phyloP scores from a whole-genome alignment of 805 yeast species.

The Hanseniaspora mollemarum region DNA sequence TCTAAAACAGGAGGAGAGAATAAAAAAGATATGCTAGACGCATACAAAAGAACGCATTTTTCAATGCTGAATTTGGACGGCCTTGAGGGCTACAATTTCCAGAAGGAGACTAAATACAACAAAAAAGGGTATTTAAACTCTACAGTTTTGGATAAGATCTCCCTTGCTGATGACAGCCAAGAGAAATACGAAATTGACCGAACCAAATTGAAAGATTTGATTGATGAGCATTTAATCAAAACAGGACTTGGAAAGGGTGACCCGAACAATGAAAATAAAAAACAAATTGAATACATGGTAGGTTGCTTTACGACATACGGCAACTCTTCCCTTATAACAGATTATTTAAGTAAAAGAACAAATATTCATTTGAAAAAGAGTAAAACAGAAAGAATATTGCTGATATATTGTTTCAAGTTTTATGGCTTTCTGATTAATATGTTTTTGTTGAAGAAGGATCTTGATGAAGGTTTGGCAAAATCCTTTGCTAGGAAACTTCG shows the following conservation, averaged over 20 bases:
- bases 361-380: not conserved
- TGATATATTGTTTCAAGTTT: not conserved
- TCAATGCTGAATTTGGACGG: not conserved
- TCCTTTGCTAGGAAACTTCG: not conserved
- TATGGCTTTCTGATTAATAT: constrained; percentile 2
- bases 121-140: not conserved
- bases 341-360: constrained; percentile 5
- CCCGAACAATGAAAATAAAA: not conserved
- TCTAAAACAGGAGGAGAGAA: not conserved
- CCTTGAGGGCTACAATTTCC: not conserved
- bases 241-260: not conserved
- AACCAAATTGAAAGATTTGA: not conserved
- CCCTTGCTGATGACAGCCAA: not conserved
- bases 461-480: not conserved
- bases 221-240: constrained; percentile 4
- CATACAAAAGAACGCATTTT: not conserved
- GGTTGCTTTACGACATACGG: not conserved
- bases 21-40: not conserved
- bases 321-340: not conserved
- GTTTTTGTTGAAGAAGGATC: not conserved
- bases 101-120: not conserved
- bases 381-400: not conserved
- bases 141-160: not conserved
- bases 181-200: not conserved
- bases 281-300: not conserved